Base-by-base conservation (phyloP, 345 rosid genomes). In the Anastatica hierochuntica region DNA sequence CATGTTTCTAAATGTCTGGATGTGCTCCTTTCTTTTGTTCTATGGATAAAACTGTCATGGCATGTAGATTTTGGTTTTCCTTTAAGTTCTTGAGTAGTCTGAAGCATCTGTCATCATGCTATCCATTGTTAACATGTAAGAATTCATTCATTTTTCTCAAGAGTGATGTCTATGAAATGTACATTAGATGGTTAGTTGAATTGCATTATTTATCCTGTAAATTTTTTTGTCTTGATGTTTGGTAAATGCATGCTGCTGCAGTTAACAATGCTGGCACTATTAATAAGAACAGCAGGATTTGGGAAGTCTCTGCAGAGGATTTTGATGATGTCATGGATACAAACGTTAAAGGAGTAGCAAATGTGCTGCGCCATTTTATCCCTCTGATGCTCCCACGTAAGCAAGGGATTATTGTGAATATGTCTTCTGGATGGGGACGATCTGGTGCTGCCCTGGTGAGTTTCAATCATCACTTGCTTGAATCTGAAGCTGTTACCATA, bases 371-470 rank as follows among this genome's bases (percentile, higher is more conserved):
- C 12, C 94, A 87, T 64, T 90, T 90, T 63, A 80, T 90, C 44
- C 98, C 96, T 46, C 61, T 78, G 54, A 84, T 90, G 96, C 54
- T 90, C 46, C 82, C 88, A 13, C 79, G 54, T 38, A 79, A 77
- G 76, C 95, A 64, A 57, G 98, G 96, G 61, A 74, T 90, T 46
- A 75, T 90, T 49, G 88, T 90, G 27, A 90, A 90, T 56, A 68
- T 81, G 76, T 90, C 98, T 60, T 87, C 98, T 50, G 98, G 98
- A 29, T 90, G 96, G 96, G 98, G 98, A 63, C 66, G 96, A 72
- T 88, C 96, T 11, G 96, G 90, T 37, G 95, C 98, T 60, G 98
- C 96, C 5, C 78, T 84, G 95, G 96, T 90, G 73, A 74, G 53
- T 52, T 56, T 21, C 30, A 48, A 12, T 29, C 45, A 21, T 24